Percentiles rank a stretch among this genome's conserved stretches.
These are phyloP conservation scores for Mucor ambiguus DNA, from an alignment of 371 early-diverging fungal species.

Conservation along the genomic window DNA sequence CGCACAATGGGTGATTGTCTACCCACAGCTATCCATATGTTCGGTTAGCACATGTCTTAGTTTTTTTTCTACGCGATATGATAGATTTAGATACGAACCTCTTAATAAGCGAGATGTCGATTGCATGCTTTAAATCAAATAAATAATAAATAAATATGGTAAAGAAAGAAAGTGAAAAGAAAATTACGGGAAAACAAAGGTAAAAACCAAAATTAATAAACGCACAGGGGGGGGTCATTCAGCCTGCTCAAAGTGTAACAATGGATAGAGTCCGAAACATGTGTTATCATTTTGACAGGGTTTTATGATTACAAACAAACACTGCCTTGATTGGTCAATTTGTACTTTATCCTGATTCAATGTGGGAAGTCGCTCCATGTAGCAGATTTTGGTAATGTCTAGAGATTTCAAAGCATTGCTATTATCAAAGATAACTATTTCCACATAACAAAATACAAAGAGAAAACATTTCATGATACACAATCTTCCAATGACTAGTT, in stretches of 20 bases:
- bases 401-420: no score
- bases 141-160: not conserved
- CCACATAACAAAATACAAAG: no score
- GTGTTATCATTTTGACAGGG: slow-evolving; percentile 1
- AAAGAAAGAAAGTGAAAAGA: slow-evolving; percentile 14
- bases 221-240: not conserved
- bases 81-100: slow-evolving; percentile 3
- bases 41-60: not conserved
- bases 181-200: slow-evolving; percentile 20
- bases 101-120: slow-evolving; percentile 13
- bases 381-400: no score
- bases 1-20: slow-evolving; percentile 28
- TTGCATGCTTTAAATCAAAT: slow-evolving; percentile 15
- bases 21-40: slow-evolving; percentile 13
- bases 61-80: not conserved
- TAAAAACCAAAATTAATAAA: slow-evolving; percentile 5
- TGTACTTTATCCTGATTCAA: no score
- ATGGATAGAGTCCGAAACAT: slow-evolving; percentile 5
- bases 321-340: not conserved
- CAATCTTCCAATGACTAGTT: no score
- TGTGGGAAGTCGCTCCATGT: no score
- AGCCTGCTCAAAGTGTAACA: not conserved
- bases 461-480: no score
- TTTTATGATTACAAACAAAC: not conserved
- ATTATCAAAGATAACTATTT: no score